Evolutionary conservation across 306 rosid genomes (phyloP).

Genomic region (Styphnolobium japonicum): DNA sequence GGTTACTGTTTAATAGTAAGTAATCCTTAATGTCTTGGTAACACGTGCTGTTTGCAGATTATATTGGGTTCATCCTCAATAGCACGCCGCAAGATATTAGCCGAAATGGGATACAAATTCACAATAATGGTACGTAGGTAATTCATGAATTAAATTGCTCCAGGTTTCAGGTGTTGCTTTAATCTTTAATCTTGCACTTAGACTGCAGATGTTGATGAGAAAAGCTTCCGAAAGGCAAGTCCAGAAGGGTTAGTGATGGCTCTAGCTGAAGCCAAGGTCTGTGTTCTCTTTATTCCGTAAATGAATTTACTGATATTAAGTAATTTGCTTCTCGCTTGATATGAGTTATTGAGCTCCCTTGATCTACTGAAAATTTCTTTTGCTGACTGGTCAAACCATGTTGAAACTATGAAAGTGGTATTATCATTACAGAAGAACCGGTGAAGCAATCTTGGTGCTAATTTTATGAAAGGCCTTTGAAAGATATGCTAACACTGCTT

Average conservation of each 20-base stretch:
- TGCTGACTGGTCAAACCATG: not conserved
- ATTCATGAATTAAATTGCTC: not conserved
- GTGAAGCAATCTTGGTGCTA: slow-evolving; percentile 4
- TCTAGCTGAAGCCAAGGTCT: slow-evolving; percentile 91
- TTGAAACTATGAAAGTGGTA: not conserved
- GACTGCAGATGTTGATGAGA: slow-evolving; percentile 97
- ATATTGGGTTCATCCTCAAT: slow-evolving; percentile 70
- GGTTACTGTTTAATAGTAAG: no score
- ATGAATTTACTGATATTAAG: not conserved
- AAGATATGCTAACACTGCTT: not conserved
- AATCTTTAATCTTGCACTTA: slow-evolving; percentile 12
- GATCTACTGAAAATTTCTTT: not conserved
- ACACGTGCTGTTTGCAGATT: slow-evolving; percentile 43
- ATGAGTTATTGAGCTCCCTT: not conserved
- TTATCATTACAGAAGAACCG: not conserved
- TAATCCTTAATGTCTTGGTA: not conserved
- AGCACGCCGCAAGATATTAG: slow-evolving; percentile 68
- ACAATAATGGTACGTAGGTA: slow-evolving; percentile 45
- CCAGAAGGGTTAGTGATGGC: slow-evolving; percentile 91
- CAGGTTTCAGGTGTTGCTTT: not conserved
- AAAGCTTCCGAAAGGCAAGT: slow-evolving; percentile 71
- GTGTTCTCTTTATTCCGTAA: not conserved
- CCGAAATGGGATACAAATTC: slow-evolving; percentile 81
- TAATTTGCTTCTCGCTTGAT: not conserved
- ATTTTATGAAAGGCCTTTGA: not conserved